Percentiles rank a stretch among this genome's conserved stretches.
Conservation (phyloP, 768 basidiomycete genomes). For the Strobilomyces confusus region DNA sequence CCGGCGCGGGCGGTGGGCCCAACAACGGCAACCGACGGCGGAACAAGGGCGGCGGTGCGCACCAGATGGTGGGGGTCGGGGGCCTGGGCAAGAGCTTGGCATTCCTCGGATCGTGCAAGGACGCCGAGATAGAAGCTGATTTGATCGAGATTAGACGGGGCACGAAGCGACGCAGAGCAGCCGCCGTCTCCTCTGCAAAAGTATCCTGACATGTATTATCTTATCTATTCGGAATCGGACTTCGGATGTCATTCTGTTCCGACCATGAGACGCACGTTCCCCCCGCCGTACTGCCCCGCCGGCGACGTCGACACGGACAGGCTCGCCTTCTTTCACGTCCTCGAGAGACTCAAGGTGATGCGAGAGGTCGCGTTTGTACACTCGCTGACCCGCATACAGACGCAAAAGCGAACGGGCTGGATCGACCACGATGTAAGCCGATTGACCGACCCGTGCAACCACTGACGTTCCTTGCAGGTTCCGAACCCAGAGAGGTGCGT, state of each 20-base stretch:
- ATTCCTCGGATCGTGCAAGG: conserved; percentile 55
- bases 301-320: conserved; percentile 60
- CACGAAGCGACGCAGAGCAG: conserved; percentile 50
- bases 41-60: conserved; percentile 50
- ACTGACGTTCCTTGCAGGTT: conserved; percentile 46
- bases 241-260: conserved; percentile 16
- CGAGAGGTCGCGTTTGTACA: not conserved
- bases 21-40: conserved; percentile 40
- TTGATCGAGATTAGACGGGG: conserved; percentile 75
- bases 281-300: conserved; percentile 52
- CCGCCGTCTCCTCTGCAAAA: conserved; percentile 30
- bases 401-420: conserved; percentile 96
- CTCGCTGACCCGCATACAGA: conserved; percentile 44
- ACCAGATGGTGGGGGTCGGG: conserved; percentile 54
- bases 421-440: conserved; percentile 56
- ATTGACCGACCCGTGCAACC: not conserved
- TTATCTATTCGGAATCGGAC: conserved; percentile 28
- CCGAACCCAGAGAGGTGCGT: conserved; percentile 74
- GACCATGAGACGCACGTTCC: conserved; percentile 41
- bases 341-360: conserved; percentile 82
- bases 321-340: conserved; percentile 85
- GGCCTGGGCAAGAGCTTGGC: conserved; percentile 71
- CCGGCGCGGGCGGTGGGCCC: conserved; percentile 36
- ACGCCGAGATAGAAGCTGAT: conserved; percentile 70
- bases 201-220: conserved; percentile 27